These are phyloP conservation scores for Rhizodiscina lignyota DNA, from an alignment of 495 filamentous ascomycete genomes.

Conservation along the genomic window DNA sequence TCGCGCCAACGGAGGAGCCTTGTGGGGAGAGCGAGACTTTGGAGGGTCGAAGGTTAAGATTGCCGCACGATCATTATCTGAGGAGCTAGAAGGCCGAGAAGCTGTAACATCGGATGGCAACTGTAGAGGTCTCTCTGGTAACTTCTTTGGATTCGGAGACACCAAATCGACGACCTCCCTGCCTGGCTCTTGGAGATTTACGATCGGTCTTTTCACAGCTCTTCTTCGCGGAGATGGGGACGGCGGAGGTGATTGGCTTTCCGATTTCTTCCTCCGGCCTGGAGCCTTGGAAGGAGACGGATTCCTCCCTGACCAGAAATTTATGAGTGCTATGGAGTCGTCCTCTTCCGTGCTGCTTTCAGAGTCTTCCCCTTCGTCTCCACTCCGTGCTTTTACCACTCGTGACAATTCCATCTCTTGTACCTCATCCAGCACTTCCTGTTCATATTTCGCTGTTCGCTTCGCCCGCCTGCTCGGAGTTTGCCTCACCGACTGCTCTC, in stretches of 20 bases:
- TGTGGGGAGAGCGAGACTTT: constrained; percentile 11
- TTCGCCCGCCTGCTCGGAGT: too few species aligned
- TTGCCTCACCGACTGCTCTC: too few species aligned
- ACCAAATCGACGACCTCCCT: too few species aligned
- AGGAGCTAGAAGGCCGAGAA: constrained; percentile 13
- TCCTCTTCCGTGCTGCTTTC: too few species aligned
- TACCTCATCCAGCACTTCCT: too few species aligned
- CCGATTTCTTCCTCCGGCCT: neutral
- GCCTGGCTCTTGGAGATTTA: neutral
- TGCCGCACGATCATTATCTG: constrained; percentile 10
- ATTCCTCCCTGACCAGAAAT: neutral
- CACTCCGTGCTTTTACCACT: too few species aligned
- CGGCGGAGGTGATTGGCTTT: neutral
- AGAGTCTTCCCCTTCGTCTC: too few species aligned
- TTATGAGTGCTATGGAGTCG: neutral
- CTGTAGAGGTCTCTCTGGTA: too few species aligned
- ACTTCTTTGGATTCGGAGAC: too few species aligned
- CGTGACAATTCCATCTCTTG: too few species aligned
- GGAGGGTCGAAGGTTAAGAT: constrained; percentile 6
- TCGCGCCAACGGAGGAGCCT: constrained; percentile 7
- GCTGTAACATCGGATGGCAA: too few species aligned
- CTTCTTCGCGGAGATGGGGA: neutral
- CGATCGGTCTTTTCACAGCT: neutral
- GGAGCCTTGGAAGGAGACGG: neutral
- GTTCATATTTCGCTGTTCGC: too few species aligned